Percentiles rank a stretch among this genome's conserved stretches.
Evolutionary conservation across 345 rosid species (phyloP).

Genomic region (Euclidium syriacum): DNA sequence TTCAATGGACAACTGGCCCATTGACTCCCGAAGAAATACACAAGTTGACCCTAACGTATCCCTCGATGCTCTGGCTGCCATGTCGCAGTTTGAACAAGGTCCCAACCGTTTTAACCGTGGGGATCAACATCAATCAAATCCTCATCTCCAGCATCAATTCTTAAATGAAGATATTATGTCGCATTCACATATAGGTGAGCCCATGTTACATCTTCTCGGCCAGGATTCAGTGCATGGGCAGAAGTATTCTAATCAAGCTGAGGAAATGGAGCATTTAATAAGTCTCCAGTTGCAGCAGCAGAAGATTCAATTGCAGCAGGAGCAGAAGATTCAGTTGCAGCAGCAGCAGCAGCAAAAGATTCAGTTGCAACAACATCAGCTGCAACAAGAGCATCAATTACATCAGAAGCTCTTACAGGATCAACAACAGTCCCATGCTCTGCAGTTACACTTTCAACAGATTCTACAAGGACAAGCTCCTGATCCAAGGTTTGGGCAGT

Average conservation of each 20-base stretch:
- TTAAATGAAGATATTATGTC: constrained; percentile 32
- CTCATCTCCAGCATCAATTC: constrained; percentile 35
- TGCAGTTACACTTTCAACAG: constrained; percentile 60
- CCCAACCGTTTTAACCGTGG: constrained; percentile 30
- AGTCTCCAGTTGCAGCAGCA: constrained; percentile 35
- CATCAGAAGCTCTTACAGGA: constrained; percentile 33
- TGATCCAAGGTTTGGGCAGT: constrained; percentile 54
- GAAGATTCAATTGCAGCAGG: constrained; percentile 35
- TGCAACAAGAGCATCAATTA: constrained; percentile 34
- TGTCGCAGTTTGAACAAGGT: constrained; percentile 32
- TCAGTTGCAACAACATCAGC: constrained; percentile 35
- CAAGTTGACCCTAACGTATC: constrained; percentile 22
- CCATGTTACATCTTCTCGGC: constrained; percentile 17
- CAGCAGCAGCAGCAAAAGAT: constrained; percentile 32
- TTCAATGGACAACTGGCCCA: constrained; percentile 35
- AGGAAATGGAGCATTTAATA: constrained; percentile 35
- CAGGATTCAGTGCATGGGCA: constrained; percentile 15
- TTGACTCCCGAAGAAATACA: constrained; percentile 28
- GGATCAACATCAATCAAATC: constrained; percentile 36
- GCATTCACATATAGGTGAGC: constrained; percentile 26
- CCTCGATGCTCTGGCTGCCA: constrained; percentile 34
- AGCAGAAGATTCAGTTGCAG: constrained; percentile 19
- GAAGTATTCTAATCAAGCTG: constrained; percentile 18
- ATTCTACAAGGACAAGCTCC: constrained; percentile 49
- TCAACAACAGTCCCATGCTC: constrained; percentile 53